Evolutionary conservation across 805 yeast genomes (phyloP).

Genomic region (Candida glaebosa): DNA sequence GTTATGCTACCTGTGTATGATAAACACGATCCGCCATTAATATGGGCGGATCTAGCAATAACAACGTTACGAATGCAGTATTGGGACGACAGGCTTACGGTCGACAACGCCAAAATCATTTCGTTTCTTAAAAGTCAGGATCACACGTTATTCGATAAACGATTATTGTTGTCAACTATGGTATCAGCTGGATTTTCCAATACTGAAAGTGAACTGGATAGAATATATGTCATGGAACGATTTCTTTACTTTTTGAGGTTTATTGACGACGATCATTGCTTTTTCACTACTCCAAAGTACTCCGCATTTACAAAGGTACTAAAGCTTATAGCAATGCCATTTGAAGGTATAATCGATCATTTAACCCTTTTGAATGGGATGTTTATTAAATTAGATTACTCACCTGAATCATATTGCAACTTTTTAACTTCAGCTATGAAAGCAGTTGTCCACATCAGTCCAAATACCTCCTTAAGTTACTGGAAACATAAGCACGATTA

Average conservation of each 20-base stretch:
- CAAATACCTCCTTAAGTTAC: constrained; percentile 14
- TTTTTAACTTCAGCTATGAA: constrained; percentile 17
- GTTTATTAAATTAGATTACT: constrained; percentile 1
- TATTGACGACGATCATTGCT: constrained; percentile 20
- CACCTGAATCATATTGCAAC: constrained; percentile 9
- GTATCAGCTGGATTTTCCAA: constrained; percentile 17
- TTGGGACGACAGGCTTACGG: constrained; percentile 7
- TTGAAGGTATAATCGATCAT: constrained; percentile 11
- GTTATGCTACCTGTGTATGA: constrained; percentile 16
- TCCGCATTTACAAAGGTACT: constrained; percentile 17
- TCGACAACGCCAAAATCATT: constrained; percentile 12
- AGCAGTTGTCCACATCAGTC: constrained; percentile 11
- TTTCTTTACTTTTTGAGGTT: constrained; percentile 15
- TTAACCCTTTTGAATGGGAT: constrained; percentile 7
- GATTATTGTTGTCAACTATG: constrained; percentile 17
- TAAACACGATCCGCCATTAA: not conserved
- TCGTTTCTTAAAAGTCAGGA: constrained; percentile 14
- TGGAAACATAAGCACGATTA: constrained; percentile 20
- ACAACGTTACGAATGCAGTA: constrained; percentile 19
- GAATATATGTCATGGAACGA: constrained; percentile 10
- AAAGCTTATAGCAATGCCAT: constrained; percentile 15
- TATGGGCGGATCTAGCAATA: constrained; percentile 24
- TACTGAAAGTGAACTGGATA: constrained; percentile 10
- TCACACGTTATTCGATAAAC: constrained; percentile 14
- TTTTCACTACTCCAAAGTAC: constrained; percentile 14